These are phyloP conservation scores for Erigeron philadelphicus DNA, from an alignment of 140 eudicot species.

Conservation along the genomic window DNA sequence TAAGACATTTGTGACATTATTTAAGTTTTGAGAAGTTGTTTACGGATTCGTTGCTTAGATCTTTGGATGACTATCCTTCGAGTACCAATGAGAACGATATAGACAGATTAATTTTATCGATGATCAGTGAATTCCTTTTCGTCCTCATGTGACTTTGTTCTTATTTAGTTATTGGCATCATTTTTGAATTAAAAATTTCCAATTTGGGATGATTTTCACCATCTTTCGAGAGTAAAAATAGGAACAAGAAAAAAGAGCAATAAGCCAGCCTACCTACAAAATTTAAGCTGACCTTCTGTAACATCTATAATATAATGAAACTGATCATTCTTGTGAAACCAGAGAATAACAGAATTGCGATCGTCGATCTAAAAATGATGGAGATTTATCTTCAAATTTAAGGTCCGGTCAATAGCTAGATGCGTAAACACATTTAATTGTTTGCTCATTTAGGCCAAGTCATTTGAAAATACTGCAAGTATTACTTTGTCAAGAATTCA, in stretches of 20 bases:
- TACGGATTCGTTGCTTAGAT: background rate
- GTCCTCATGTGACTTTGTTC: background rate
- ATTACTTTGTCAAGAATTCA: background rate
- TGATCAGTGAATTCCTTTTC: slow-evolving; percentile 1
- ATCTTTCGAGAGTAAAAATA: background rate
- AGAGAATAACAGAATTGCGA: background rate
- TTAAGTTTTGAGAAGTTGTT: too few relatives aligned
- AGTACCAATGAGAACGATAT: background rate
- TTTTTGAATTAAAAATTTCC: background rate
- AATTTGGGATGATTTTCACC: slow-evolving; percentile 13
- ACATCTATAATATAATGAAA: background rate
- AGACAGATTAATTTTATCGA: slow-evolving; percentile 6
- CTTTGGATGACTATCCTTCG: background rate
- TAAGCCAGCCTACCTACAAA: slow-evolving; percentile 17
- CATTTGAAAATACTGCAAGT: background rate
- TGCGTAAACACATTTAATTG: background rate
- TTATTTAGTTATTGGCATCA: background rate
- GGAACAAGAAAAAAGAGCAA: slow-evolving; percentile 3
- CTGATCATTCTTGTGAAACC: background rate
- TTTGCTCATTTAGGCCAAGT: slow-evolving; percentile 18
- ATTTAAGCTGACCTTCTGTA: background rate
- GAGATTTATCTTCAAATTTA: background rate
- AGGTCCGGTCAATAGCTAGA: slow-evolving; percentile 4
- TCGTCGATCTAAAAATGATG: slow-evolving; percentile 2
- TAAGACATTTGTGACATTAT: too few relatives aligned